Evolutionary conservation across 108 stramenopile species (phyloP).

Genomic region (Mayamaea pseudoterrestris): DNA sequence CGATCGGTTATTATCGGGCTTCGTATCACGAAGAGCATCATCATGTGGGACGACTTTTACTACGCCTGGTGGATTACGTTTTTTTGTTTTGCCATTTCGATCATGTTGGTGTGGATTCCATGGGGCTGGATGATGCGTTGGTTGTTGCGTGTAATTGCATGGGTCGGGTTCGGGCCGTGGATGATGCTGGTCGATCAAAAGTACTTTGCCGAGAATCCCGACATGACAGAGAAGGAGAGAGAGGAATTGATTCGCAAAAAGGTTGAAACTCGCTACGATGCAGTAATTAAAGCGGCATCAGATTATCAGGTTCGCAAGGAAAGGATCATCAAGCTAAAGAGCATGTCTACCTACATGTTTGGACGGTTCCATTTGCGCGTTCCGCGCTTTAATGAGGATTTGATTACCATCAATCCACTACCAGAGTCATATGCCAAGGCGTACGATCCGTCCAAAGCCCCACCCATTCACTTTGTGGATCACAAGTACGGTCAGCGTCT

Average conservation of each 20-base stretch:
- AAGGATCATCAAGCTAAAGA: conserved; percentile 45
- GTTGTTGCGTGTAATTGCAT: conserved; percentile 44
- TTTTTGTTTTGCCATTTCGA: conserved; percentile 29
- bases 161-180: conserved; percentile 68
- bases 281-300: conserved; percentile 2
- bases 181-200: conserved; percentile 61
- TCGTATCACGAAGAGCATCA: conserved; percentile 45
- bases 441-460: conserved; percentile 18
- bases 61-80: conserved; percentile 55
- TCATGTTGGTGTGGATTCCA: conserved; percentile 49
- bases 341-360: conserved; percentile 68
- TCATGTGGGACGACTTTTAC: conserved; percentile 68
- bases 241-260: conserved; percentile 9
- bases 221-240: conserved; percentile 9
- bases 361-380: conserved; percentile 48
- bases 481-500: neutral
- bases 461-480: neutral
- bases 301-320: conserved; percentile 36
- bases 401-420: conserved; percentile 47
- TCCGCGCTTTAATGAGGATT: conserved; percentile 52
- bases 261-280: conserved; percentile 6
- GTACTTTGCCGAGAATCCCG: conserved; percentile 6
- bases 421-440: conserved; percentile 50
- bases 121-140: conserved; percentile 52
- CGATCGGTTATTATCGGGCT: conserved; percentile 27